Conservation (phyloP, 345 rosid species). For the Rubroshorea leprosula region DNA sequence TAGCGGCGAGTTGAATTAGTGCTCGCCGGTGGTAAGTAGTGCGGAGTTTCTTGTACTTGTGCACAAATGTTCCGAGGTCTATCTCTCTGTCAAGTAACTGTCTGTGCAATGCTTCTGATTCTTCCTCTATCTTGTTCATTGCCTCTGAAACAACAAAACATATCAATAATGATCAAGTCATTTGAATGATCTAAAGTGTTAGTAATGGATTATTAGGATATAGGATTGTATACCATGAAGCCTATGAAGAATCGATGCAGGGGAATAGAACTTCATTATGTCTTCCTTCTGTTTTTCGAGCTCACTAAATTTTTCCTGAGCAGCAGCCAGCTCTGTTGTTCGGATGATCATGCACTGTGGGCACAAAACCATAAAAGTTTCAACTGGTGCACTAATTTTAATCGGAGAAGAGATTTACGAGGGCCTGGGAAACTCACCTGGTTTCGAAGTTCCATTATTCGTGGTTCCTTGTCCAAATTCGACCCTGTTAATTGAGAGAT, state of each 20-base stretch:
- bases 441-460: slow-evolving; percentile 69
- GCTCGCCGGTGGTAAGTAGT: slow-evolving; percentile 67
- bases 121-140: slow-evolving; percentile 63
- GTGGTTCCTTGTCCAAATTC: slow-evolving; percentile 86
- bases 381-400: not conserved
- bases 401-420: slow-evolving; percentile 4
- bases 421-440: slow-evolving; percentile 38
- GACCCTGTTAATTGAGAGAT: slow-evolving; percentile 35
- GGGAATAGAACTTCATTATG: slow-evolving; percentile 56
- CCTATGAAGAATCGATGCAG: slow-evolving; percentile 52
- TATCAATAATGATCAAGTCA: slow-evolving; percentile 5
- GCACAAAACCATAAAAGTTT: not conserved
- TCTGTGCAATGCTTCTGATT: slow-evolving; percentile 58
- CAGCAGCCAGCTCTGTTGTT: slow-evolving; percentile 84
- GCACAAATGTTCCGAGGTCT: slow-evolving; percentile 54
- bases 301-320: slow-evolving; percentile 74
- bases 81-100: slow-evolving; percentile 67
- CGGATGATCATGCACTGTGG: slow-evolving; percentile 84
- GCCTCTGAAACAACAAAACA: slow-evolving; percentile 42
- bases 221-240: slow-evolving; percentile 68
- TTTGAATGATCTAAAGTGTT: not conserved
- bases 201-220: not conserved
- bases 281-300: slow-evolving; percentile 75
- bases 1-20: slow-evolving; percentile 64
- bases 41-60: slow-evolving; percentile 77